Conservation (phyloP, 1,284 basidiomycete species). For the Acaromyces ingoldii region DNA sequence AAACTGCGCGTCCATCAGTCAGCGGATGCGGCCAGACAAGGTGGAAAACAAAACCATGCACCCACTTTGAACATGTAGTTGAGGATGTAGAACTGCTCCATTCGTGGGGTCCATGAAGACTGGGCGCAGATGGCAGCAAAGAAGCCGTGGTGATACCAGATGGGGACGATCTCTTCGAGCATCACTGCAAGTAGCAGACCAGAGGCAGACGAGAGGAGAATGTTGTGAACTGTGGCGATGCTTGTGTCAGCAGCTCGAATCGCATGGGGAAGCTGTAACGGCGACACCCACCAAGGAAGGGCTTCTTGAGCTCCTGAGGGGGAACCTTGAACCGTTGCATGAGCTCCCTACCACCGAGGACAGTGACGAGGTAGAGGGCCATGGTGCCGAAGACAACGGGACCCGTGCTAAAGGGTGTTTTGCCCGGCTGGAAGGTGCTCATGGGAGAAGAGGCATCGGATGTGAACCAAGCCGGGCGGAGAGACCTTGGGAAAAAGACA, state of each 20-base stretch:
- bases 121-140: slow-evolving; percentile 10
- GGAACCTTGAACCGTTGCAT: slow-evolving; percentile 2
- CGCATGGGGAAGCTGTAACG: no score
- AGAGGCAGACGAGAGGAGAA: slow-evolving; percentile 3
- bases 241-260: no score
- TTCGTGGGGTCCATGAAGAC: slow-evolving; percentile 7
- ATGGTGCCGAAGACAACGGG: slow-evolving; percentile 12
- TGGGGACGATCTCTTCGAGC: slow-evolving; percentile 19
- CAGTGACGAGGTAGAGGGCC: slow-evolving; percentile 4
- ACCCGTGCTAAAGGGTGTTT: slow-evolving; percentile 43
- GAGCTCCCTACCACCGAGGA: slow-evolving; percentile 7
- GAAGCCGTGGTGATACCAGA: slow-evolving; percentile 16
- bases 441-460: slow-evolving; percentile 7
- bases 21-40: neutral
- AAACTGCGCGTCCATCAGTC: slow-evolving; percentile 7
- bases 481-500: neutral
- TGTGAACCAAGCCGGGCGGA: neutral
- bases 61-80: slow-evolving; percentile 14
- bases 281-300: no score
- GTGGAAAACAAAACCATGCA: neutral
- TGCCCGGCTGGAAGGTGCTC: slow-evolving; percentile 32
- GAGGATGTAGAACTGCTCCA: slow-evolving; percentile 15
- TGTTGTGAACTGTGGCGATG: slow-evolving; percentile 16
- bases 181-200: slow-evolving; percentile 9
- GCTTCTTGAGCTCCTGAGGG: neutral